Base-by-base conservation (phyloP, 1,284 basidiomycete genomes). In the Ustilago trichophora region DNA sequence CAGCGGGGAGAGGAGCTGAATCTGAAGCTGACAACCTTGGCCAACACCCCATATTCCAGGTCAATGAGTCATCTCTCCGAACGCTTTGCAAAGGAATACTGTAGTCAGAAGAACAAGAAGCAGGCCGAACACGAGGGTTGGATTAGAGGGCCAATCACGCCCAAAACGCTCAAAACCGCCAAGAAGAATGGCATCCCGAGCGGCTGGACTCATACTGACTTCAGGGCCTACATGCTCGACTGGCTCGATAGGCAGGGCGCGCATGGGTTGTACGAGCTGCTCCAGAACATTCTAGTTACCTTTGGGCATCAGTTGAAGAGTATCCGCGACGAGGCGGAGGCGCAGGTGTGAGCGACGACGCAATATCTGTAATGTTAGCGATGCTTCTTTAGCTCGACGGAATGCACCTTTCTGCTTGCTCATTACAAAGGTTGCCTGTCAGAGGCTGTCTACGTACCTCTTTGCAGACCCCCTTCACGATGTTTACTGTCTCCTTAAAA, bases 221-320 rank as follows among this genome's bases (percentile, higher is more conserved):
- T 68, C 37, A 47, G 64, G 16, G 58, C 64, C 11, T 51, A 62
- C 21, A 38, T 67, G 50, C 35, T 72, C 16, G 51, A 63, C n/a
- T 72, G 65, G 64, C 22, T 72, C 21, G 54, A 59, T 13, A 45
- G 26, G 21, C 18, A 62, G 46, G 69, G 69, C 13, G 58, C 49
- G 6, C 19, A 38, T 12, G 69, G 69, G n/a, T 32, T 72, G 45
- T 59, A 72, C 32, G 51, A 58, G 32, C 40, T 72, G 36, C 16
- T 72, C n/a, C 50, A 63, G 41, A 57, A 57, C 16, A 57, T 68
- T 19, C 26, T 68, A 37, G 58, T 62, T 9, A 49, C 54, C 10
- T 52, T 68, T 15, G 65, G 65, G 0, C 27, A 22, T 24, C 65
- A 68, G 54, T 38, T 68, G 32, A 62, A 48, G 46, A 26, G 25